phyloP scores from a whole-genome alignment of 2,329 filamentous ascomycete genomes.

The Cercospora canescens region DNA sequence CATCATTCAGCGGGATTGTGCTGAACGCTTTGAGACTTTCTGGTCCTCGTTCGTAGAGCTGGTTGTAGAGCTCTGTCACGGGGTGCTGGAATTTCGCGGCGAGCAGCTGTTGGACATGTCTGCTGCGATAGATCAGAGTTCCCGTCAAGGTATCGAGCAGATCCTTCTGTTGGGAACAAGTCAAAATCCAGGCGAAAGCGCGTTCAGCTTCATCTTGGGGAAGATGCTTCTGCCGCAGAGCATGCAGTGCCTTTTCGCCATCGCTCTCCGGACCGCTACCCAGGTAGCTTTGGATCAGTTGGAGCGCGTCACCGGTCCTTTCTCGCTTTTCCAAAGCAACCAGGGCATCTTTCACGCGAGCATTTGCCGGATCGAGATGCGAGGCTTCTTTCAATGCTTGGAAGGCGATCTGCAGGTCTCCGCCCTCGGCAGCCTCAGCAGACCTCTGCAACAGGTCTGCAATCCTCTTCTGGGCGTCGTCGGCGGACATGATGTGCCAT shows the following conservation, averaged over 20 bases:
- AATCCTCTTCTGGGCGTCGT: slow-evolving; percentile 23
- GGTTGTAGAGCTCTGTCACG: slow-evolving; percentile 46
- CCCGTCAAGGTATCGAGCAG: slow-evolving; percentile 44
- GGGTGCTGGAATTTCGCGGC: slow-evolving; percentile 39
- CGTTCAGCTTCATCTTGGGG: slow-evolving; percentile 40
- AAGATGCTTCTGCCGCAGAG: slow-evolving; percentile 35
- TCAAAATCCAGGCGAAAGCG: slow-evolving; percentile 44
- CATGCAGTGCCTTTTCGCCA: slow-evolving; percentile 41
- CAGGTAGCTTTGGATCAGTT: slow-evolving; percentile 28
- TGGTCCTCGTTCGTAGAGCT: slow-evolving; percentile 47
- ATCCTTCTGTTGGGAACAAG: slow-evolving; percentile 35
- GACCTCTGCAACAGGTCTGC: slow-evolving; percentile 26
- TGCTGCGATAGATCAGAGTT: slow-evolving; percentile 27
- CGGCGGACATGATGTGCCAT: slow-evolving; percentile 30
- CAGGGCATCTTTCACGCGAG: slow-evolving; percentile 43
- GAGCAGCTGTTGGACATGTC: slow-evolving; percentile 43
- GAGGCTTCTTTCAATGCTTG: slow-evolving; percentile 47
- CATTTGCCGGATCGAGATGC: slow-evolving; percentile 44
- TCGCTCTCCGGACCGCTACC: slow-evolving; percentile 37
- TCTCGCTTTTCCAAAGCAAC: slow-evolving; percentile 38
- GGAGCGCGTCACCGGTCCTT: slow-evolving; percentile 23
- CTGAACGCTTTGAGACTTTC: slow-evolving; percentile 47
- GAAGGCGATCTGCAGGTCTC: slow-evolving; percentile 42
- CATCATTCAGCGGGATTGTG: slow-evolving; percentile 43
- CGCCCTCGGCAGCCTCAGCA: slow-evolving; percentile 24